Conservation (phyloP, 2,329 filamentous ascomycete genomes). For the Xylariaceae sp. region DNA sequence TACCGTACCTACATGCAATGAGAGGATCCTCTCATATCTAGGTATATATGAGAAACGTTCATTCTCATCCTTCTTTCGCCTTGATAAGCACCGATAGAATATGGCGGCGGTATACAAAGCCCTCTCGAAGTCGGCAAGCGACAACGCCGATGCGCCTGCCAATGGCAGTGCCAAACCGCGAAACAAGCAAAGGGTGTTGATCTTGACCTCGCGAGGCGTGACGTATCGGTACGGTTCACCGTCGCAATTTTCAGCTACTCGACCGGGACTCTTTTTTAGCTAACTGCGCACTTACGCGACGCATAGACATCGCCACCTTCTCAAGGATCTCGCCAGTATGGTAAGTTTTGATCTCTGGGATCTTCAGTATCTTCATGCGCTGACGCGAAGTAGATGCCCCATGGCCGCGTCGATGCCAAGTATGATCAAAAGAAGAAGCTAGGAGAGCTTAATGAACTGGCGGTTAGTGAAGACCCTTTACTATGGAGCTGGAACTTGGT, state of each 20-base stretch:
- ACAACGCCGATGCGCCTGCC: slow-evolving; percentile 46
- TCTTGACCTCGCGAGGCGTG: slow-evolving; percentile 87
- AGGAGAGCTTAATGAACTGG: slow-evolving; percentile 41
- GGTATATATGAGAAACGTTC: not conserved
- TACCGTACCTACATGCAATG: not conserved
- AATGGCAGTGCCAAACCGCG: slow-evolving; percentile 58
- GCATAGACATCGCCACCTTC: slow-evolving; percentile 79
- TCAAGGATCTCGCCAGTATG: slow-evolving; percentile 83
- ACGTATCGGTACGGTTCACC: slow-evolving; percentile 55
- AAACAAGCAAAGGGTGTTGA: slow-evolving; percentile 75
- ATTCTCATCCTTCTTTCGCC: not conserved
- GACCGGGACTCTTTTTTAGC: not conserved
- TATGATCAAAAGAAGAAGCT: slow-evolving; percentile 90
- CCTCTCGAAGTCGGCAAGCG: slow-evolving; percentile 56
- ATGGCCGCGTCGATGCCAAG: slow-evolving; percentile 91
- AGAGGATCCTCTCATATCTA: not conserved
- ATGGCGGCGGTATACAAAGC: slow-evolving; percentile 76
- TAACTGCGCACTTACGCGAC: not conserved
- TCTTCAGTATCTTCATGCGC: not conserved
- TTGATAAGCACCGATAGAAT: slow-evolving; percentile 15
- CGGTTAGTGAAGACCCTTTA: slow-evolving; percentile 9
- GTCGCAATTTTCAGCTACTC: not conserved
- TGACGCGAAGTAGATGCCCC: slow-evolving; percentile 49
- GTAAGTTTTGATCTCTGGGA: slow-evolving; percentile 40
- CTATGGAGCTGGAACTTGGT: not conserved